phyloP scores from a whole-genome alignment of 345 rosid species.

The Populus alba region DNA sequence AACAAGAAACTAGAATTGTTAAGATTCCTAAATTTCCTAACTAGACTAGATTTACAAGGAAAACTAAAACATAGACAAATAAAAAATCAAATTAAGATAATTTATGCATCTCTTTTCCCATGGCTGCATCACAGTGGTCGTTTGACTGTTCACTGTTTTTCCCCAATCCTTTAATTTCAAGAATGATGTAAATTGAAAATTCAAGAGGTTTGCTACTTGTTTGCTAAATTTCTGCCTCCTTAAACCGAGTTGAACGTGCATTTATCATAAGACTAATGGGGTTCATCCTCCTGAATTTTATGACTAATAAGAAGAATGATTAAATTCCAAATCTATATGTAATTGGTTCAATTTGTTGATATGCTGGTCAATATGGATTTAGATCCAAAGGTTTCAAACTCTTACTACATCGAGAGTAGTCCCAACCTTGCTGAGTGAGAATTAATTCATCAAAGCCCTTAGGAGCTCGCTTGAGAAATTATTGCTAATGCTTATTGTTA shows the following conservation, averaged over 20 bases:
- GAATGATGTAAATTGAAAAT: background rate
- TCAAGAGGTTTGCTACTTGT: background rate
- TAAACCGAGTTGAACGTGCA: no score
- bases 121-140: background rate
- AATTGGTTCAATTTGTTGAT: background rate
- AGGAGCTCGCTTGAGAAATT: background rate
- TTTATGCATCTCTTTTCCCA: background rate
- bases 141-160: background rate
- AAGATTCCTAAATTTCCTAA: no score
- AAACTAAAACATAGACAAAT: background rate
- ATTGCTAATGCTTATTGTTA: background rate
- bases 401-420: background rate
- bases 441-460: background rate
- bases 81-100: background rate
- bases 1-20: no score
- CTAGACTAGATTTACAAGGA: background rate
- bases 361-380: background rate
- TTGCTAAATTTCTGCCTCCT: background rate
- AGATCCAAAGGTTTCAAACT: background rate
- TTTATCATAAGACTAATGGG: background rate
- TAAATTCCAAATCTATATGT: background rate
- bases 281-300: background rate
- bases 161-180: conserved; percentile 2
- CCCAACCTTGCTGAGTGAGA: background rate
- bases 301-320: background rate